Conservation (phyloP, 108 stramenopile species). For the Cyclotella baltica region DNA sequence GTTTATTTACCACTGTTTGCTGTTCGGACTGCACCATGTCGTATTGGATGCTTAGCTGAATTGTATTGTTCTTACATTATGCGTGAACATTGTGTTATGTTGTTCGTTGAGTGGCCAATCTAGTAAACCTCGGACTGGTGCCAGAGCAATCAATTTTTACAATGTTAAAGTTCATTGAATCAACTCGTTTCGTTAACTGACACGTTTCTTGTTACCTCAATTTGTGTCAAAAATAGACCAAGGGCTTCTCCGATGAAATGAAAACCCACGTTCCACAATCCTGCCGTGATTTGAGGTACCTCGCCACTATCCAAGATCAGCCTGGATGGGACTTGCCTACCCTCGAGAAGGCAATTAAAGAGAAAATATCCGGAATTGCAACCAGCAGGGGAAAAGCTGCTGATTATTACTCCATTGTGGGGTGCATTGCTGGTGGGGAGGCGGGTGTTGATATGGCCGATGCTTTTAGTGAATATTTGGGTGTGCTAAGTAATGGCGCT, state of each 20-base stretch:
- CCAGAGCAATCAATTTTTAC: too few relatives aligned
- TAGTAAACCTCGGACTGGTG: too few relatives aligned
- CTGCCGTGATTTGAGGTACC: conserved; percentile 67
- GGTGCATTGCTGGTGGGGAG: conserved; percentile 85
- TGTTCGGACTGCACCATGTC: neutral
- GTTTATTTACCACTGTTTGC: neutral
- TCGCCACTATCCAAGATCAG: conserved; percentile 64
- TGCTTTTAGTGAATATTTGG: conserved; percentile 67
- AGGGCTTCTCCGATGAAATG: conserved; percentile 72
- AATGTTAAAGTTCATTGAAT: too few relatives aligned
- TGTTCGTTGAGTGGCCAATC: too few relatives aligned
- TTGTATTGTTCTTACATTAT: too few relatives aligned
- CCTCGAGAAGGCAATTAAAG: conserved; percentile 44
- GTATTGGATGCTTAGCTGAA: too few relatives aligned
- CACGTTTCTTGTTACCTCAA: neutral
- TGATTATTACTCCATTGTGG: conserved; percentile 50
- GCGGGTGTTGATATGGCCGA: conserved; percentile 86
- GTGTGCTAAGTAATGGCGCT: conserved; percentile 73
- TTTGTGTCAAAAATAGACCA: conserved; percentile 46
- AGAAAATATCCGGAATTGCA: conserved; percentile 9
- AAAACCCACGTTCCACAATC: conserved; percentile 72
- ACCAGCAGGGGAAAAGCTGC: conserved; percentile 4
- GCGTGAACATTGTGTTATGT: neutral
- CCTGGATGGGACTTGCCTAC: conserved; percentile 51
- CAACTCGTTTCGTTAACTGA: neutral